A percentile compares a stretch with the other conserved stretches of the same genome.
phyloP scores from a whole-genome alignment of 108 stramenopile species.

The Skeletonema grethae region DNA sequence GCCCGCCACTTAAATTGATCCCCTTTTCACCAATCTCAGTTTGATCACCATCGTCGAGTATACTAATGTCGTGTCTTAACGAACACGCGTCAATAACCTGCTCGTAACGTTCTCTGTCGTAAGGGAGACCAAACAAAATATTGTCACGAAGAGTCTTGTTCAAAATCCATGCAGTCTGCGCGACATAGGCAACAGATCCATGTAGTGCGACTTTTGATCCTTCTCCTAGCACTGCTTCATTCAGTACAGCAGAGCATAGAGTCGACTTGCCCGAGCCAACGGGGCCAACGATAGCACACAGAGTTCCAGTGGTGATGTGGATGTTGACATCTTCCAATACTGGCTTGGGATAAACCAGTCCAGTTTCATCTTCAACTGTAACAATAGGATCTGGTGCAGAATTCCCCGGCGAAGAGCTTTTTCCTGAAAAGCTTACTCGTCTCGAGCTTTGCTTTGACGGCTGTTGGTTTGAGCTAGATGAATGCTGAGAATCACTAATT shows the following conservation, averaged over 20 bases:
- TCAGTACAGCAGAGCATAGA: conserved; percentile 73
- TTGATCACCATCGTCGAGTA: conserved; percentile 75
- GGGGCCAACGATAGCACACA: conserved; percentile 84
- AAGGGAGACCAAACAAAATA: conserved; percentile 86
- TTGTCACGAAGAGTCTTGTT: conserved; percentile 93
- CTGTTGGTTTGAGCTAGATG: not conserved
- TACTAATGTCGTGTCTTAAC: conserved; percentile 71
- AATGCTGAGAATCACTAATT: not conserved
- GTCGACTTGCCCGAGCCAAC: conserved; percentile 87
- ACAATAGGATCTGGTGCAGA: not conserved
- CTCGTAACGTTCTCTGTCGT: conserved; percentile 78
- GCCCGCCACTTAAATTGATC: conserved; percentile 87
- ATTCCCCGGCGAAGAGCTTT: not conserved
- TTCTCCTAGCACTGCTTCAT: conserved; percentile 69
- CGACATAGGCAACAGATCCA: conserved; percentile 77
- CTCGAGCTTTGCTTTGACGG: conserved; percentile 6
- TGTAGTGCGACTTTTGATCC: conserved; percentile 48
- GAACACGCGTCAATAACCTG: conserved; percentile 75
- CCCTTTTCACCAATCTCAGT: conserved; percentile 96
- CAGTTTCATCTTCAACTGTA: conserved; percentile 19
- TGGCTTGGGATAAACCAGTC: conserved; percentile 52
- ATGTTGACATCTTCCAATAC: conserved; percentile 50
- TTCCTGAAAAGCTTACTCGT: not conserved
- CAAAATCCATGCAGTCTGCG: conserved; percentile 92
- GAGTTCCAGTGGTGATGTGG: conserved; percentile 61